These are phyloP conservation scores for Suaeda aralocaspica DNA, from an alignment of 148 eudicot species.

Conservation along the genomic window DNA sequence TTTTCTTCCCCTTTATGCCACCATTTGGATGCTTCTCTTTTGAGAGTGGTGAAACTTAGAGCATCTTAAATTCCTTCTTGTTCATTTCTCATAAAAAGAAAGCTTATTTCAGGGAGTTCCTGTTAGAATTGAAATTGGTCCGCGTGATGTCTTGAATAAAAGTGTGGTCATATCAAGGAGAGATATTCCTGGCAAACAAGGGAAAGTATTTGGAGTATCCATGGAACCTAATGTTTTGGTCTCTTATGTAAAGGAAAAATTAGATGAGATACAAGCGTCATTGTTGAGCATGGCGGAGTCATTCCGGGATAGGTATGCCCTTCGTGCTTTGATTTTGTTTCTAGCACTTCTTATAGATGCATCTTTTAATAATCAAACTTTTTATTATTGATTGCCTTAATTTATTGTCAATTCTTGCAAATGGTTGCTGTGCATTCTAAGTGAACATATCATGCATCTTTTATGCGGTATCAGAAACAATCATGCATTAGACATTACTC, in stretches of 20 bases:
- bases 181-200: conserved; percentile 96
- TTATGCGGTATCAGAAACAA: not conserved
- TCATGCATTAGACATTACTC: not conserved
- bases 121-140: conserved; percentile 92
- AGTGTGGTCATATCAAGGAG: conserved; percentile 88
- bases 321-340: not conserved
- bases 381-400: not conserved
- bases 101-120: conserved; percentile 71
- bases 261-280: conserved; percentile 76
- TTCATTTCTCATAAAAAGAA: not conserved
- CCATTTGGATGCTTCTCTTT: too few relatives aligned
- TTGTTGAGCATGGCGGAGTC: conserved; percentile 60
- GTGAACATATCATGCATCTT: not conserved
- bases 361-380: not conserved
- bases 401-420: not conserved
- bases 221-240: conserved; percentile 72
- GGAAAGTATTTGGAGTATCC: conserved; percentile 92
- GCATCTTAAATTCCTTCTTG: not conserved
- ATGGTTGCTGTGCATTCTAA: not conserved
- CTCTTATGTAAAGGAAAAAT: conserved; percentile 58
- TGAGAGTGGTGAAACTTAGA: not conserved
- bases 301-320: conserved; percentile 79
- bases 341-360: not conserved
- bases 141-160: conserved; percentile 85
- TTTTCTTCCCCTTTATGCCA: too few relatives aligned